Conservation (phyloP, 1,139 yeast species). For the Fermentozyma sake region DNA sequence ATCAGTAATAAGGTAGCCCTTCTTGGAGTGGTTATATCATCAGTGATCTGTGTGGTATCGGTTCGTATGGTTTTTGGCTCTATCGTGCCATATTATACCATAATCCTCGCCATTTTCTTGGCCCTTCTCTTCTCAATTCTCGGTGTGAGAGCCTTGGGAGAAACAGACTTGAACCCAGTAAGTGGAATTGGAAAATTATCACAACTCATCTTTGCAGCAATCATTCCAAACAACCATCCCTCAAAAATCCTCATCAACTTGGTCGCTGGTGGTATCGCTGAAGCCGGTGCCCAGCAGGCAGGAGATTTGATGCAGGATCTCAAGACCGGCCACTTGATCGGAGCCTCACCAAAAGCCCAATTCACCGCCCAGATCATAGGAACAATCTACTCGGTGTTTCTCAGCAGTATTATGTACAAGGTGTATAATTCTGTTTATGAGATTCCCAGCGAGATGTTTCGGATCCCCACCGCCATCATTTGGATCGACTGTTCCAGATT, state of each 20-base stretch:
- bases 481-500: constrained; percentile 96
- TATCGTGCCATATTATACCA: constrained; percentile 67
- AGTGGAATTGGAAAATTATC: constrained; percentile 95
- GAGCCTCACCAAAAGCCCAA: constrained; percentile 92
- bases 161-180: constrained; percentile 94
- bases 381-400: constrained; percentile 72
- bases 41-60: constrained; percentile 61
- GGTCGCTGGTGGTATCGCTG: constrained; percentile 95
- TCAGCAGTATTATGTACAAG: constrained; percentile 78
- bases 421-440: constrained; percentile 77
- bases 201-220: constrained; percentile 78
- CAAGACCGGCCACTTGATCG: constrained; percentile 87
- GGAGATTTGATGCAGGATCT: constrained; percentile 97
- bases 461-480: constrained; percentile 91
- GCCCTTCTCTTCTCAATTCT: constrained; percentile 78
- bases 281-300: constrained; percentile 98
- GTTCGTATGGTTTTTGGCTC: constrained; percentile 66
- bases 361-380: constrained; percentile 88
- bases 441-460: constrained; percentile 74
- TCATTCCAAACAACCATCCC: constrained; percentile 73
- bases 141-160: constrained; percentile 93
- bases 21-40: constrained; percentile 60
- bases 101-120: constrained; percentile 61
- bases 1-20: constrained; percentile 49
- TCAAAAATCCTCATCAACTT: constrained; percentile 80